Percentiles rank a stretch among this genome's conserved stretches.
Evolutionary conservation across 108 stramenopile species (phyloP).

Genomic region (Cylindrotheca closterium): DNA sequence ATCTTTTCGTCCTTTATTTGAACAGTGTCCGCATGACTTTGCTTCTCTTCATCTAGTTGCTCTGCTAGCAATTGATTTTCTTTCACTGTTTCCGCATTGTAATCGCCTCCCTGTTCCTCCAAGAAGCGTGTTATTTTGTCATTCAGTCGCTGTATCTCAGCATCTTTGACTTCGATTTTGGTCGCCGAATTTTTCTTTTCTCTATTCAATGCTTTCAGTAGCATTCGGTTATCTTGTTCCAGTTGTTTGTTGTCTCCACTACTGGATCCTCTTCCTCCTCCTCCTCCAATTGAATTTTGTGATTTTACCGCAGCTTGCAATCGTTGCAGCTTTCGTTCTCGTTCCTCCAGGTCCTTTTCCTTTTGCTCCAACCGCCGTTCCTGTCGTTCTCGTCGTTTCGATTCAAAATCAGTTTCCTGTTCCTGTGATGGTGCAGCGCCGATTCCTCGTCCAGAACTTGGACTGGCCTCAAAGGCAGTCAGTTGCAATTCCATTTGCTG

Average conservation of each 20-base stretch:
- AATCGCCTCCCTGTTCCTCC: background rate
- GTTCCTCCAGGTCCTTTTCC: slow-evolving; percentile 12
- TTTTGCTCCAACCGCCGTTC: slow-evolving; percentile 17
- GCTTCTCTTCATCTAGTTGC: slow-evolving; percentile 2
- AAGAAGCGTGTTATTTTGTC: background rate
- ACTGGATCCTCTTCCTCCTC: background rate
- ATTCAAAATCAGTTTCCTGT: slow-evolving; percentile 7
- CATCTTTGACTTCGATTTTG: background rate
- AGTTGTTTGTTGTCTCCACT: slow-evolving; percentile 14
- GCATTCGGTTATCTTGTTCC: slow-evolving; percentile 8
- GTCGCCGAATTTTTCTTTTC: slow-evolving; percentile 4
- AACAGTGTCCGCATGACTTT: background rate
- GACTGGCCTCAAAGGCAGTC: slow-evolving; percentile 2
- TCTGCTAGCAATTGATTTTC: slow-evolving; percentile 11
- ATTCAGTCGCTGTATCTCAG: background rate
- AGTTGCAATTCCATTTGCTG: slow-evolving; percentile 2
- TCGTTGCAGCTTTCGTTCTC: slow-evolving; percentile 19
- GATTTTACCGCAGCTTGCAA: slow-evolving; percentile 1
- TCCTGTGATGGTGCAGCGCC: slow-evolving; percentile 3
- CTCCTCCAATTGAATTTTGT: background rate
- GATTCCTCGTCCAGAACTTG: background rate
- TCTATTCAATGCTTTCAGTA: slow-evolving; percentile 2
- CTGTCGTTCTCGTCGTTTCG: slow-evolving; percentile 8
- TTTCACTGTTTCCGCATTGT: background rate
- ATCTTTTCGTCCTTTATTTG: slow-evolving; percentile 4